Evolutionary conservation across 331 rosid genomes (phyloP), one percentile per base, ranked within the genome.

Genomic region (Malus hybrid): DNA sequence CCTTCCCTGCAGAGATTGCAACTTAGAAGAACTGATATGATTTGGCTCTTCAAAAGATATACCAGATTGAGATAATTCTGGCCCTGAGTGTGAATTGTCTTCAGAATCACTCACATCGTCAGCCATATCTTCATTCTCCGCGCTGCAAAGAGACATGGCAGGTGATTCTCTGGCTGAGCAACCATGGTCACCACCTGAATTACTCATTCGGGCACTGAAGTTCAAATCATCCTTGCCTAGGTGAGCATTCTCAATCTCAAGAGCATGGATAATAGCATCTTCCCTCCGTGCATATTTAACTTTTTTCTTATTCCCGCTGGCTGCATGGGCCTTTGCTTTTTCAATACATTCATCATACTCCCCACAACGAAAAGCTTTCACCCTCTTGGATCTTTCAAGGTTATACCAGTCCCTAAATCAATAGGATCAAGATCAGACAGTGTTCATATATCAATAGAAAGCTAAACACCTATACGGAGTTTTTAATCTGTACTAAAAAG

Each of bases 251-350:
- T 95, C 99, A 72, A 95, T 84, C 83, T 92, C 99, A 74, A 95
- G 99, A 67, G 98, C 99, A 76, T 95, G 99, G 64, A 95, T 88
- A 83, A 95, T 95, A 64, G 99, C 99, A 82, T 95, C 97, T 84
- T 95, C 99, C 81, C 98, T 90, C 50, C 98, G 93, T 79, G 98
- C 99, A 90, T 95, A 95, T 80, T 95, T 95, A 67, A 87, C 97
- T 11, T 87, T 95, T 79, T 89, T 95, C 87, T 88, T 95, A 85
- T 74, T 91, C 70, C 89, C 79, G 83, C 67, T 88, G n/a, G 97
- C 91, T 60, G 89, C 96, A 76, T 92, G 86, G 8, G 87, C 91
- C 87, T 90, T 95, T 42, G 99, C 99, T 82, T 88, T 92, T 84
- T 88, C 97, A 79, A 95, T 95, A 82, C 93, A 90, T 59, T 85